These are phyloP conservation scores for Scedosporium boydii DNA, from an alignment of 2,329 filamentous ascomycete species.

Conservation along the genomic window DNA sequence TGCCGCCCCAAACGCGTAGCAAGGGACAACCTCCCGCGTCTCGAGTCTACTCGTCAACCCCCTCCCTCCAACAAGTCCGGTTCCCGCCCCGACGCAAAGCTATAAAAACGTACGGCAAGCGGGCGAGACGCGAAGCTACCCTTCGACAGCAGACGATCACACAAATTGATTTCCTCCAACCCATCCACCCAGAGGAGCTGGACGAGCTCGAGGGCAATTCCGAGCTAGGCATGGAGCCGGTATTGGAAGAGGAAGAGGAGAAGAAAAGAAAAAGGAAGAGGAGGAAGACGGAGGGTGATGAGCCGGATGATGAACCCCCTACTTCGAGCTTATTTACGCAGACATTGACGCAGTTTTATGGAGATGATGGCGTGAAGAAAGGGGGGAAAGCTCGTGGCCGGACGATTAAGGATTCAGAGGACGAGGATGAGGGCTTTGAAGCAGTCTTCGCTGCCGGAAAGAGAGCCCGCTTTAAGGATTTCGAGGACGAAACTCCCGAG, in stretches of 20 bases:
- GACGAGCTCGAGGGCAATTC: conserved; percentile 14
- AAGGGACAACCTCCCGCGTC: conserved; percentile 22
- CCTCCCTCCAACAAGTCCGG: conserved; percentile 26
- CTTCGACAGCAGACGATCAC: conserved; percentile 32
- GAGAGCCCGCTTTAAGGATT: not conserved
- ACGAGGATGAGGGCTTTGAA: conserved; percentile 19
- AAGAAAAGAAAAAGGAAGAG: conserved; percentile 11
- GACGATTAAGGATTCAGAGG: conserved; percentile 28
- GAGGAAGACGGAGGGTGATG: conserved; percentile 21
- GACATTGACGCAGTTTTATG: conserved; percentile 30
- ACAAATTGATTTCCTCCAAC: conserved; percentile 29
- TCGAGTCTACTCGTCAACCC: conserved; percentile 28
- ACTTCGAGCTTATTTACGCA: conserved; percentile 29
- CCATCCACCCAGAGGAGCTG: conserved; percentile 17
- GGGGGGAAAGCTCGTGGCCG: conserved; percentile 5
- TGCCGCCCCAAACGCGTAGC: conserved; percentile 29
- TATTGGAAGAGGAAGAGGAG: conserved; percentile 16
- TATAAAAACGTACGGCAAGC: conserved; percentile 24
- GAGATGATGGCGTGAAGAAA: conserved; percentile 9
- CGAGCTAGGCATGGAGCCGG: conserved; percentile 9
- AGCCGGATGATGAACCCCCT: conserved; percentile 7
- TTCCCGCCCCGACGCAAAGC: conserved; percentile 25
- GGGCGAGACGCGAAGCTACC: conserved; percentile 9
- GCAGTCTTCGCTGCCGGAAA: not conserved
- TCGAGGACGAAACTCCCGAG: not conserved